Evolutionary conservation across 805 yeast species (phyloP), one percentile per base, ranked within the genome.

Genomic region (Metschnikowia sp.): DNA sequence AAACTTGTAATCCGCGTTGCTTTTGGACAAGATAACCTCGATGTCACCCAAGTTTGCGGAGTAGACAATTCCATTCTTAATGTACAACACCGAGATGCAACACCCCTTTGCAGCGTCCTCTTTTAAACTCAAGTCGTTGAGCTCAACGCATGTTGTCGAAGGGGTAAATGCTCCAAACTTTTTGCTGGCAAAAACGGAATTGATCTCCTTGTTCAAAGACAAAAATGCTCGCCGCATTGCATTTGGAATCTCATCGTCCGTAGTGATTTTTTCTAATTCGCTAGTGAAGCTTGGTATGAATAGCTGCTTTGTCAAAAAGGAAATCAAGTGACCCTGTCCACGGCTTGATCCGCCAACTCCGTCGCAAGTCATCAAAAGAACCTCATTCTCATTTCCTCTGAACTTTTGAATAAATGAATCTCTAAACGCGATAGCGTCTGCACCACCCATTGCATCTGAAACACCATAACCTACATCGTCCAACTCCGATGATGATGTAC

Each of bases 1-100:
- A 4, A 81, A 70, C n/a, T 75, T 70, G 62, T 80, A 85, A 41
- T 88, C 92, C 30, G 98, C 97, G 64, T 87, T 89, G 36, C 81
- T 79, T 49, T 85, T 79, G 8, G 96, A 83, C 42, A 92, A 63
- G 42, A 94, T 73, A 1, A 89, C 91, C 76, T 84, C 85, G 2
- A 88, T 82, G 59, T 94, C 97, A 58, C 99, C 99, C 45, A 88
- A 79, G 53, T 91, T 91, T 2, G 97, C 97, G 22, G 90, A 77
- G 63, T 84, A 89, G 19, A 90, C 63, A 45, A 72, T 76, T 44
- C 79, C 78, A 15, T 84, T 95, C 50, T 81, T 81, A 56, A 92
- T 76, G 63, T 88, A 94, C 11, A 89, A 74, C 10, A 89, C 82
- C 0, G 97, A 84, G 0, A 89, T 86, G 51, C 96, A 82, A 38